These are phyloP conservation scores for Fusarium xyrophilum DNA, from an alignment of 2,329 filamentous ascomycete genomes.

Conservation along the genomic window DNA sequence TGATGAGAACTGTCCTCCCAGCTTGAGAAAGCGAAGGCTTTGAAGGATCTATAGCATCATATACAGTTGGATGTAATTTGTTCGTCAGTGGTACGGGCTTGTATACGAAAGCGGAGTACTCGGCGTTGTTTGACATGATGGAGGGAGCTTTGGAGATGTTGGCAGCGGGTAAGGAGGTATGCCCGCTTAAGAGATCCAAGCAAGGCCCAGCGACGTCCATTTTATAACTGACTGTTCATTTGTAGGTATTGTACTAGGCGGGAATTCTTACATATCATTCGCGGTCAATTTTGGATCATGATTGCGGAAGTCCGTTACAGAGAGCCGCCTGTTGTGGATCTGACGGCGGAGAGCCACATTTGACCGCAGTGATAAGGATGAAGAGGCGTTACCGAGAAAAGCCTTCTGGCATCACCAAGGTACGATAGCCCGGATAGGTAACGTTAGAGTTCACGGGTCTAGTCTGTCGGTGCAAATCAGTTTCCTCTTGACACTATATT, in stretches of 20 bases:
- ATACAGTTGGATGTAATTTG: not conserved
- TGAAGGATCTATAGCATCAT: not conserved
- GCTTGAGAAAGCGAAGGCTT: not conserved
- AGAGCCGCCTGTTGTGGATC: not conserved
- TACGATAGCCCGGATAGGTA: not conserved
- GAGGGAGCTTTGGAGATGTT: not conserved
- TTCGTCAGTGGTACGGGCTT: not conserved
- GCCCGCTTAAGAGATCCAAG: not conserved
- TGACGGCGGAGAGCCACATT: not conserved
- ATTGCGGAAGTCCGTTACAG: not conserved
- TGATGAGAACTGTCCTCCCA: not conserved
- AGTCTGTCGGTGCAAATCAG: not conserved
- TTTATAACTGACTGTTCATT: not conserved
- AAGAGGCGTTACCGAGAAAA: not conserved
- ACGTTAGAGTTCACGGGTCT: not conserved
- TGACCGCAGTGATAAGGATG: not conserved
- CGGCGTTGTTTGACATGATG: not conserved
- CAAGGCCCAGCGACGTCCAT: not conserved
- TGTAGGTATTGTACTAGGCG: not conserved
- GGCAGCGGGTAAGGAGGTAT: not conserved
- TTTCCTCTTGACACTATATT: not conserved
- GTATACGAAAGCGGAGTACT: not conserved
- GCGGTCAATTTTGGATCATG: not conserved
- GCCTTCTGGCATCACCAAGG: not conserved
- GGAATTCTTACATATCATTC: too few relatives aligned